Evolutionary conservation across 1,284 basidiomycete genomes (phyloP), one percentile per base, ranked within the genome.

Genomic region (Ganoderma boninense): DNA sequence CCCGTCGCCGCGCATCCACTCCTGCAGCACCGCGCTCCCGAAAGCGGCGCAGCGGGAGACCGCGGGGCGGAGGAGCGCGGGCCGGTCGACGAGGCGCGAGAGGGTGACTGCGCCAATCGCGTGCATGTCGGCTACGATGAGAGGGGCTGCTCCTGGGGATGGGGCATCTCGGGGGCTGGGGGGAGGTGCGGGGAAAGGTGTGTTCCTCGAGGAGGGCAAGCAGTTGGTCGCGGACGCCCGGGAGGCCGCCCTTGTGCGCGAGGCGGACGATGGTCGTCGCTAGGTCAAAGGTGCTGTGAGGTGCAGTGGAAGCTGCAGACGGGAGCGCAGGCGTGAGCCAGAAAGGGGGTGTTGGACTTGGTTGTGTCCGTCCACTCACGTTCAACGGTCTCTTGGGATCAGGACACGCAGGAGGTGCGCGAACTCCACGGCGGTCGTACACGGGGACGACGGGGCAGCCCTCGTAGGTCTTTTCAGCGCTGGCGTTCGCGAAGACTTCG

Each of bases 381-480:
- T 32, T 32, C 54, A 13, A 8, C 54, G 14, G 14, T 29, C 18
- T 20, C 7, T 56, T 16, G 54, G 54, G 4, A 56, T 16, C 4
- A 32, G 54, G 0, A 56, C 54, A 16, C 29, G 54, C 13, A 56
- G 29, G 4, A 73, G 32, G 40, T 69, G 42, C 11, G 57, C n/a
- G 4, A 73, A 32, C n/a, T 73, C 69, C 29, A 18, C 49, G 1
- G 67, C 42, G 1, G 66, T 77, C 75, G 7, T 64, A 62, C 0
- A 76, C 52, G 11, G 64, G 63, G 4, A 77, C 71, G 7, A 75
- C 57, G 4, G 68, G 67, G 54, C 72, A 75, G 23, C 71, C 72
- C 2, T 75, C 71, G 10, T 72, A 52, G 11, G 7, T 20, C 44
- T 63, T 52, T 52, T 65, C 64, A 14, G 67, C 62, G 3, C 54